These are phyloP conservation scores for Phialophora verrucosa DNA, from an alignment of 2,329 filamentous ascomycete species.

Conservation along the genomic window DNA sequence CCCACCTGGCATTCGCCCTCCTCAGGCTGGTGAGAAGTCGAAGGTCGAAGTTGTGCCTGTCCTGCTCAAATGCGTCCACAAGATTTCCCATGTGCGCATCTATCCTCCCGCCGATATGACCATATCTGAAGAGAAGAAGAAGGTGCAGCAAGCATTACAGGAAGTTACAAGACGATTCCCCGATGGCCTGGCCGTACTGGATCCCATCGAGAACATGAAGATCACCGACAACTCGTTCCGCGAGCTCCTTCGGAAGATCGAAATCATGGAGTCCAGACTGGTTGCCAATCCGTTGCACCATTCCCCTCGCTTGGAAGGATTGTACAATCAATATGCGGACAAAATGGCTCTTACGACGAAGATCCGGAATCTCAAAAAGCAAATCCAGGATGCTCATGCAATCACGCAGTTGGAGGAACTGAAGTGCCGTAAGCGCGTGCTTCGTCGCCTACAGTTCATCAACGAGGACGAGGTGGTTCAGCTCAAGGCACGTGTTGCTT, in stretches of 20 bases:
- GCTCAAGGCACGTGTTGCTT: constrained; percentile 94
- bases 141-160: constrained; percentile 69
- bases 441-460: constrained; percentile 92
- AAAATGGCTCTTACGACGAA: constrained; percentile 78
- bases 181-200: constrained; percentile 85
- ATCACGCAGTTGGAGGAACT: constrained; percentile 94
- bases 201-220: constrained; percentile 95
- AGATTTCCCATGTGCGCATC: constrained; percentile 81
- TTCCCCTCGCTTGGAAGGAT: constrained; percentile 78
- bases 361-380: constrained; percentile 87
- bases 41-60: constrained; percentile 86
- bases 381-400: constrained; percentile 81
- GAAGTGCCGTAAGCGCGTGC: constrained; percentile 92
- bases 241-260: constrained; percentile 89
- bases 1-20: constrained; percentile 66
- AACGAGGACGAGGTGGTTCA: constrained; percentile 95
- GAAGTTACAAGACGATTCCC: constrained; percentile 89
- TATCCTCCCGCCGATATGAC: constrained; percentile 80
- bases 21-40: constrained; percentile 66
- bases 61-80: constrained; percentile 81
- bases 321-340: constrained; percentile 84
- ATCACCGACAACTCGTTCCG: constrained; percentile 94
- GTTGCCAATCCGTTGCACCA: constrained; percentile 90
- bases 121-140: constrained; percentile 70
- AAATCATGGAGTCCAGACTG: constrained; percentile 89